Conservation (phyloP, 1,139 yeast genomes). For the Ashbya aceris region DNA sequence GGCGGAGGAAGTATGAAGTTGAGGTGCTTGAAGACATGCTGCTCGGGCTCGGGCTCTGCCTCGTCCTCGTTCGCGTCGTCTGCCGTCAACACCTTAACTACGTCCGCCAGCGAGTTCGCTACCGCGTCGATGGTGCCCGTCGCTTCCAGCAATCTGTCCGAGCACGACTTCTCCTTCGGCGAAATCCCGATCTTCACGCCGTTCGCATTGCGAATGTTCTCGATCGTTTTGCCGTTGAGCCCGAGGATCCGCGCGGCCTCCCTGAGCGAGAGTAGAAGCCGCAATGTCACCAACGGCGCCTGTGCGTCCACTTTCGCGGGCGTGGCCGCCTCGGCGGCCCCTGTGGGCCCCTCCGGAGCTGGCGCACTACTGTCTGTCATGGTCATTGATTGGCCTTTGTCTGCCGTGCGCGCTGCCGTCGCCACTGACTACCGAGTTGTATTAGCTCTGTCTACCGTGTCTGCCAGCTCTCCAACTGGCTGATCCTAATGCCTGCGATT, state of each 20-base stretch:
- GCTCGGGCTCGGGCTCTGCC: slow-evolving; percentile 8
- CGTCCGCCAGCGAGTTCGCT: slow-evolving; percentile 61
- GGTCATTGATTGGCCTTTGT: neutral
- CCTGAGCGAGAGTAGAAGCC: slow-evolving; percentile 72
- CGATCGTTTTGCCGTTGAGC: slow-evolving; percentile 73
- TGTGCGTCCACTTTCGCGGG: neutral
- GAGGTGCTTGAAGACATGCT: slow-evolving; percentile 26
- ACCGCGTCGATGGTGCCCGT: slow-evolving; percentile 71
- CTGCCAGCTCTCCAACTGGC: neutral
- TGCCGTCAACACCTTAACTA: slow-evolving; percentile 50
- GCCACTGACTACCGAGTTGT: no score
- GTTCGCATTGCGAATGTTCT: slow-evolving; percentile 66
- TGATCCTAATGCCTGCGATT: neutral
- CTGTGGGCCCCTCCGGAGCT: neutral
- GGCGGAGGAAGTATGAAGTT: slow-evolving; percentile 29
- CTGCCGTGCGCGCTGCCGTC: no score
- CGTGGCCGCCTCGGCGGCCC: neutral
- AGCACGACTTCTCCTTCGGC: slow-evolving; percentile 70
- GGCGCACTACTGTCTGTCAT: slow-evolving; percentile 1
- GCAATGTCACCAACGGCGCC: slow-evolving; percentile 20
- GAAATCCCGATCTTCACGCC: slow-evolving; percentile 86
- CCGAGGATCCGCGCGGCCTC: slow-evolving; percentile 93
- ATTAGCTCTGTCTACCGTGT: no score
- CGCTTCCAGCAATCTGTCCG: slow-evolving; percentile 76
- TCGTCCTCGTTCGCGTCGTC: slow-evolving; percentile 9